Evolutionary conservation across 1,284 basidiomycete genomes (phyloP), one percentile per base, ranked within the genome.

Genomic region (Lentinula novae-zelandiae): DNA sequence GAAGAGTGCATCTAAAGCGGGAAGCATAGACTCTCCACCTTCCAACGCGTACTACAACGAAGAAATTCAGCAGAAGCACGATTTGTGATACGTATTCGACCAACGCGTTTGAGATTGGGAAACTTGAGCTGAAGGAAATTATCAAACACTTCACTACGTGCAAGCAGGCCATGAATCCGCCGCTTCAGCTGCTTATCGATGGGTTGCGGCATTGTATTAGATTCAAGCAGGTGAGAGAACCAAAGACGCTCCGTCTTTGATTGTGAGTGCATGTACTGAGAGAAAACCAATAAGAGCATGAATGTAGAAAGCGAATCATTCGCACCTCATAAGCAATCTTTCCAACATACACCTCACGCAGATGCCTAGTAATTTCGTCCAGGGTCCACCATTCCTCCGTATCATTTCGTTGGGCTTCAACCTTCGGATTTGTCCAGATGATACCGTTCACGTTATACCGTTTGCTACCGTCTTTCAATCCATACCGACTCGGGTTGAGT

Each of bases 11-110:
- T 94, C 91, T 1, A 95, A 77, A 0, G 92, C 92, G 0, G 92
- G 89, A 17, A 96, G 74, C 93, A 95, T 95, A 5, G 90, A 92
- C 76, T 96, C 94, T 0, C 90, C 94, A 1, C 93, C 93, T 73
- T 96, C 93, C 33, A 93, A 77, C 0, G 91, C 90, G 70, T 93
- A 94, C 74, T 80, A 20, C 3, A 50, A 12, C 31, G 38, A 31
- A 56, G 33, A 54, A 27, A 46, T 49, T 44, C 48, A n/a, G 33
- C 39, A 56, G 38, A 34, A 54, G 33, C 8, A 55, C 17, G 31
- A n/a, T 17, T 34, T 12, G 12, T 6, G 6, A 42, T n/a, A n/a
- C 36, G 27, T 59, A n/a, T 20, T 38, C 15, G 39, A 69, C 74
- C 27, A 66, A 79, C 78, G 10, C 91, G 82, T 74, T 93, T 93